Conservation (phyloP, 2,329 filamentous ascomycete species). For the Chaetothyriales sp. region DNA sequence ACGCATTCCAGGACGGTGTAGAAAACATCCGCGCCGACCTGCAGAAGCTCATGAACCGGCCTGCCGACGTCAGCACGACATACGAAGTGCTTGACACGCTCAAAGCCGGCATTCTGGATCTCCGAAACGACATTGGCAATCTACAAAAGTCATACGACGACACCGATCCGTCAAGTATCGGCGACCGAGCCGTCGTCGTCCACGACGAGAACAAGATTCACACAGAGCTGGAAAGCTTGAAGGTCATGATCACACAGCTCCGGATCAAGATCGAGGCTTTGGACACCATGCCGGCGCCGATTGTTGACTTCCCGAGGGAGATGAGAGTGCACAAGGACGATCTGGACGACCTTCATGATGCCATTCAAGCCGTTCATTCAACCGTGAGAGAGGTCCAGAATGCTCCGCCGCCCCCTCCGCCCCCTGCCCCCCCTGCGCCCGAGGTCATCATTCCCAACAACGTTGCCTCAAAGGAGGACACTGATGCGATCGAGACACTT, state of each 20-base stretch:
- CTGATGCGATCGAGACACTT: slow-evolving; percentile 78
- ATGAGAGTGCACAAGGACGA: slow-evolving; percentile 32
- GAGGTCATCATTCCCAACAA: slow-evolving; percentile 28
- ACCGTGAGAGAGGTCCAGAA: slow-evolving; percentile 36
- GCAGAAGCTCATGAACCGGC: slow-evolving; percentile 58
- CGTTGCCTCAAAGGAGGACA: slow-evolving; percentile 61
- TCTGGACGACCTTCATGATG: slow-evolving; percentile 31
- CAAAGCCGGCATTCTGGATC: slow-evolving; percentile 60
- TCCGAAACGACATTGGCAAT: slow-evolving; percentile 63
- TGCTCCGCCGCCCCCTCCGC: slow-evolving; percentile 23
- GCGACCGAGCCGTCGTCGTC: slow-evolving; percentile 43
- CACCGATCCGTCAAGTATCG: slow-evolving; percentile 36
- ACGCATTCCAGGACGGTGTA: slow-evolving; percentile 53
- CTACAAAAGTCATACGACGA: slow-evolving; percentile 45
- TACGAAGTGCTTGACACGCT: slow-evolving; percentile 82
- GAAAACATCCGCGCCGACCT: slow-evolving; percentile 63
- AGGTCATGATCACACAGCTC: slow-evolving; percentile 66
- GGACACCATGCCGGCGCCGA: slow-evolving; percentile 39
- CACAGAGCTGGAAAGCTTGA: slow-evolving; percentile 71
- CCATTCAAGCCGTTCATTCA: slow-evolving; percentile 40
- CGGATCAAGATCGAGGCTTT: slow-evolving; percentile 71
- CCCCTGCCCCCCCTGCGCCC: slow-evolving; percentile 18
- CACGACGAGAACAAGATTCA: slow-evolving; percentile 40
- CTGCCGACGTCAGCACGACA: slow-evolving; percentile 65
- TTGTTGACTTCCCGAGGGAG: slow-evolving; percentile 24